Evolutionary conservation across 176 grass and related monocot genomes (phyloP).

Genomic region (Tillandsia leiboldiana): DNA sequence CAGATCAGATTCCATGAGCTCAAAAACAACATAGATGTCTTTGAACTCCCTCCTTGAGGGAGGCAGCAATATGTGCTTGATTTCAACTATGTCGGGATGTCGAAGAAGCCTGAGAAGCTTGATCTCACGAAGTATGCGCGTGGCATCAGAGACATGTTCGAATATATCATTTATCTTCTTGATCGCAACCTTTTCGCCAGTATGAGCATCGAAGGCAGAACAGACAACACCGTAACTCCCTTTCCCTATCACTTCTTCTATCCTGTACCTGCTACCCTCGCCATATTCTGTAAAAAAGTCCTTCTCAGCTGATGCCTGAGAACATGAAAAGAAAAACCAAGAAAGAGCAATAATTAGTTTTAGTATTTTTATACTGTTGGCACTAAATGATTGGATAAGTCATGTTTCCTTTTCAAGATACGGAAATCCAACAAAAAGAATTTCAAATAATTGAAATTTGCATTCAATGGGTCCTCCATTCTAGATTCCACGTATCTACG

Average conservation of each 20-base stretch:
- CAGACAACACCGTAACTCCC: conserved; percentile 95
- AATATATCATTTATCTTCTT: conserved; percentile 99
- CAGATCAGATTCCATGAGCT: conserved; percentile 98
- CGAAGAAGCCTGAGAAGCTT: conserved; percentile 88
- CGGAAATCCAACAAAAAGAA: no score
- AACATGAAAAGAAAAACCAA: neutral
- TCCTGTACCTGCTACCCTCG: conserved; percentile 80
- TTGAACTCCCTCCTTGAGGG: conserved; percentile 89
- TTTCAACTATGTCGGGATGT: conserved; percentile 93
- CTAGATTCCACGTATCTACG: no score
- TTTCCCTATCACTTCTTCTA: conserved; percentile 97
- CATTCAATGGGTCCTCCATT: no score
- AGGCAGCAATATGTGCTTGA: conserved; percentile 91
- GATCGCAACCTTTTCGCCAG: conserved; percentile 78
- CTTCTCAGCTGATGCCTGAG: conserved; percentile 43
- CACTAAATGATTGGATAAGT: neutral
- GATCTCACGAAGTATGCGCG: conserved; percentile 85
- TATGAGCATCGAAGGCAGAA: conserved; percentile 73
- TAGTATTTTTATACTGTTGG: neutral
- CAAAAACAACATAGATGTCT: conserved; percentile 97
- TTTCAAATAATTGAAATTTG: no score
- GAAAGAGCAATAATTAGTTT: conserved; percentile 3
- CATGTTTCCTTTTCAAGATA: no score
- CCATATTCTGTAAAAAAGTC: conserved; percentile 97
- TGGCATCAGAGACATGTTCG: conserved; percentile 86